Conservation (phyloP, 1,284 basidiomycete species). For the Cryptococcus neoformans region DNA sequence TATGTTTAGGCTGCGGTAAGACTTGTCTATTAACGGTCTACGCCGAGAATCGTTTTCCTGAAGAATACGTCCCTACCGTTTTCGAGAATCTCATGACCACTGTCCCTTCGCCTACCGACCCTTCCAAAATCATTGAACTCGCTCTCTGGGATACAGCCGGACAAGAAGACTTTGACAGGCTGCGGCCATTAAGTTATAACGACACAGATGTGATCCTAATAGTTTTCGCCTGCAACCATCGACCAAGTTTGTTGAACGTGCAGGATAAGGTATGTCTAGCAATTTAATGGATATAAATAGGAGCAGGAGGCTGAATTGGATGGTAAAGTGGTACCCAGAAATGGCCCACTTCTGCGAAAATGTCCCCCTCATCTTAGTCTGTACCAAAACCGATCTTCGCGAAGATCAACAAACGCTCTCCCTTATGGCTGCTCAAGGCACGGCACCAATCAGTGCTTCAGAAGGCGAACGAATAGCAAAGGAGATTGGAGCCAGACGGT, state of each 20-base stretch:
- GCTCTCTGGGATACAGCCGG: constrained; percentile 98
- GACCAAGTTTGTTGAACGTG: constrained; percentile 90
- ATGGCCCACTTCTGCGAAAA: background rate
- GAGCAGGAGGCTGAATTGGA: too few species aligned
- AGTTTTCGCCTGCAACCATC: constrained; percentile 95
- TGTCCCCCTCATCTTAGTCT: constrained; percentile 76
- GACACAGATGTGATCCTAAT: constrained; percentile 96
- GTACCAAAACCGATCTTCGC: constrained; percentile 89
- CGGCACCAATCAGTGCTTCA: constrained; percentile 72
- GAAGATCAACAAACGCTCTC: constrained; percentile 79
- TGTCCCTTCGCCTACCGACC: constrained; percentile 66
- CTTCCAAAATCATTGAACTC: constrained; percentile 82
- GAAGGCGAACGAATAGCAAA: constrained; percentile 76
- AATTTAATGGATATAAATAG: background rate
- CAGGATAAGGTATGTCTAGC: constrained; percentile 61
- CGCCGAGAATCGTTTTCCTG: constrained; percentile 93
- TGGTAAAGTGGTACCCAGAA: too few species aligned
- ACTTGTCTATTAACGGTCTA: constrained; percentile 60
- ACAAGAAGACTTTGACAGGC: constrained; percentile 95
- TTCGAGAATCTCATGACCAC: constrained; percentile 97
- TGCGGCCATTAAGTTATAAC: constrained; percentile 91
- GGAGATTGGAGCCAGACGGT: constrained; percentile 86
- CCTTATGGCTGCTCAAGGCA: constrained; percentile 92
- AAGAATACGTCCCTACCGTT: constrained; percentile 97
- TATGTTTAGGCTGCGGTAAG: constrained; percentile 56